Conservation (phyloP, 257 asterid genomes). For the Marsdenia floribunda region DNA sequence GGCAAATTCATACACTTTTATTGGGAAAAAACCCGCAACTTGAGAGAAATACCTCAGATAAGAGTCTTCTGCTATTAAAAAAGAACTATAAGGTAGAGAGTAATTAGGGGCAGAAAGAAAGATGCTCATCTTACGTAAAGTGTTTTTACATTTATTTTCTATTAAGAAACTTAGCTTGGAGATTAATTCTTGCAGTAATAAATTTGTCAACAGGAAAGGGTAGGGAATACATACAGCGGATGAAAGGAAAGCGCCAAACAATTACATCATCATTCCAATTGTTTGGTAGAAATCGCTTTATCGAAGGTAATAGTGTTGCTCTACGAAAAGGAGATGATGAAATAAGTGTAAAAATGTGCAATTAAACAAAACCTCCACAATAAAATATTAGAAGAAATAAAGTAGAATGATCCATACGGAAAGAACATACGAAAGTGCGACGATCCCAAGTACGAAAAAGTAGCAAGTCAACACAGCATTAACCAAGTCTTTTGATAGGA, state of each 20-base stretch:
- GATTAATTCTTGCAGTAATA: neutral
- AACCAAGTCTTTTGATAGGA: conserved; percentile 96
- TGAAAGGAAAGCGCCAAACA: conserved; percentile 64
- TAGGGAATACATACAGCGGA: conserved; percentile 47
- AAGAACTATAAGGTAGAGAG: neutral
- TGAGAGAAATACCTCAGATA: neutral
- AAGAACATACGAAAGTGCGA: conserved; percentile 89
- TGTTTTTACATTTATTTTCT: neutral
- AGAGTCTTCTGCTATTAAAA: neutral
- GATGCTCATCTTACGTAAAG: neutral
- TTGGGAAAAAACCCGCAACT: too few species aligned
- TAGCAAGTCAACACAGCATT: conserved; percentile 93
- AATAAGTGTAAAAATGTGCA: neutral
- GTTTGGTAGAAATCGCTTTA: conserved; percentile 63
- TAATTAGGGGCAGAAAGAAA: neutral
- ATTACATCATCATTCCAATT: conserved; percentile 78
- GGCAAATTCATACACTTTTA: too few species aligned
- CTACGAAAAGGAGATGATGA: conserved; percentile 37
- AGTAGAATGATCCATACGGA: conserved; percentile 23
- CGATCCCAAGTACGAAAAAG: conserved; percentile 85
- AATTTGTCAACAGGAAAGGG: neutral
- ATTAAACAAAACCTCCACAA: neutral
- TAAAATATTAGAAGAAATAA: conserved; percentile 1
- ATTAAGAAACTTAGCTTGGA: neutral
- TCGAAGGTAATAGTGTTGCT: conserved; percentile 84